Base-by-base conservation (phyloP, 495 filamentous ascomycete species). In the Hypoxylon crocopeplum region DNA sequence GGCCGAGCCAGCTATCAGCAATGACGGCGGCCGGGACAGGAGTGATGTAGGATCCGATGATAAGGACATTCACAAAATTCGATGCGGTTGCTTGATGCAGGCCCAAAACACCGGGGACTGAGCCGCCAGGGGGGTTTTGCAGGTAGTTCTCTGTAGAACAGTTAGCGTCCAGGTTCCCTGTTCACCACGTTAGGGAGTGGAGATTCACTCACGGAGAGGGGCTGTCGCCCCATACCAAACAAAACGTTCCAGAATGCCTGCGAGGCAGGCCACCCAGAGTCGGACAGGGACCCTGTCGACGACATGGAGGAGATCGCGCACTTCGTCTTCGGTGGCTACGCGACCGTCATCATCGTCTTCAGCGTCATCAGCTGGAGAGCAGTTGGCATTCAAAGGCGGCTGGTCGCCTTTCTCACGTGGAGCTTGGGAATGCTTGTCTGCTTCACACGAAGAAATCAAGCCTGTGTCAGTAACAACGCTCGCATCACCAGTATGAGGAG, bases 291-390 rank as follows among this genome's bases (percentile, higher is more conserved):
- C 25, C 5, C 16, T 25, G 13, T 60, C 57, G 24, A 54, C 36
- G 1, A 54, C 57, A 12, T 60, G 49, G 15, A 48, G 36, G 5
- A 60, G 49, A 54, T 54, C 22, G 27, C 37, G 41, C 29, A 58
- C 39, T 34, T 63, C 59, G 17, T 51, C 38, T 25, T 56, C 52
- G n/a, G 58, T 72, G 7, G 62, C 61, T 27, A n/a, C n/a, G n/a
- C n/a, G n/a, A n/a, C n/a, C n/a, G n/a, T n/a, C n/a, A n/a, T n/a
- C n/a, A n/a, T n/a, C n/a, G n/a, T n/a, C n/a, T n/a, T n/a, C n/a
- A n/a, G n/a, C n/a, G n/a, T n/a, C n/a, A n/a, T n/a, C n/a, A n/a
- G n/a, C n/a, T n/a, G n/a, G n/a, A n/a, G n/a, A n/a, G n/a, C n/a
- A n/a, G n/a, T n/a, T n/a, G n/a, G n/a, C n/a, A n/a, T n/a, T n/a